Evolutionary conservation across 1,284 basidiomycete species (phyloP).

Genomic region (Trametes pubescens): DNA sequence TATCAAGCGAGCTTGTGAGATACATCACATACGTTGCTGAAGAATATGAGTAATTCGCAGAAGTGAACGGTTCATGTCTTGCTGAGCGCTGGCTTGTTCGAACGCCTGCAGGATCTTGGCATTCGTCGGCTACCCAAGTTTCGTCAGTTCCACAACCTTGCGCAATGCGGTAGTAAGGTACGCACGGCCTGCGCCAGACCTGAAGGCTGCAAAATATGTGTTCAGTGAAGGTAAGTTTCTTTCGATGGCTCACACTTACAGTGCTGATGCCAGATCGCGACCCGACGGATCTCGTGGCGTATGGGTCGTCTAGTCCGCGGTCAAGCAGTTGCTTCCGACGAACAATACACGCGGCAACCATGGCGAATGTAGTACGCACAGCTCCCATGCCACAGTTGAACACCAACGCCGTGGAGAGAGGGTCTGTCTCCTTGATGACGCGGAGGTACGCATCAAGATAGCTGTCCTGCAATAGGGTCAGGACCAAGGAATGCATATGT

Average conservation of each 20-base stretch:
- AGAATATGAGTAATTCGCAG: constrained; percentile 87
- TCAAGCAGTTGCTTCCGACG: constrained; percentile 88
- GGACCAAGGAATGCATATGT: neutral
- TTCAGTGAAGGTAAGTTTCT: neutral
- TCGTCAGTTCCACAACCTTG: no score
- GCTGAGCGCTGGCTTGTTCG: constrained; percentile 86
- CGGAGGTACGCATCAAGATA: constrained; percentile 94
- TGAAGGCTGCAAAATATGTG: constrained; percentile 19
- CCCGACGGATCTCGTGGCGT: constrained; percentile 43
- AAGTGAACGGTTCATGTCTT: constrained; percentile 84
- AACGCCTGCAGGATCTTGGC: constrained; percentile 64
- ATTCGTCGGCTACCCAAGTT: constrained; percentile 55
- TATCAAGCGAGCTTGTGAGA: neutral
- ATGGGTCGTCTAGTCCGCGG: constrained; percentile 82
- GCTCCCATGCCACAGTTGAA: constrained; percentile 99
- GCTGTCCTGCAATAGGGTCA: constrained; percentile 68
- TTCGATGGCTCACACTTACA: constrained; percentile 42
- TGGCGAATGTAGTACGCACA: constrained; percentile 96
- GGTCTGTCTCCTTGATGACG: constrained; percentile 85
- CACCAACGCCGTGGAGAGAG: constrained; percentile 84
- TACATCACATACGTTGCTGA: constrained; percentile 68
- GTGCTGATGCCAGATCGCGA: constrained; percentile 52
- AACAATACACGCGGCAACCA: constrained; percentile 93
- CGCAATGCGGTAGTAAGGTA: neutral
- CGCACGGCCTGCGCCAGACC: constrained; percentile 1